Evolutionary conservation across 106 monocot species (phyloP), one percentile per base, ranked within the genome.

Genomic region (Dendrobium nobile): DNA sequence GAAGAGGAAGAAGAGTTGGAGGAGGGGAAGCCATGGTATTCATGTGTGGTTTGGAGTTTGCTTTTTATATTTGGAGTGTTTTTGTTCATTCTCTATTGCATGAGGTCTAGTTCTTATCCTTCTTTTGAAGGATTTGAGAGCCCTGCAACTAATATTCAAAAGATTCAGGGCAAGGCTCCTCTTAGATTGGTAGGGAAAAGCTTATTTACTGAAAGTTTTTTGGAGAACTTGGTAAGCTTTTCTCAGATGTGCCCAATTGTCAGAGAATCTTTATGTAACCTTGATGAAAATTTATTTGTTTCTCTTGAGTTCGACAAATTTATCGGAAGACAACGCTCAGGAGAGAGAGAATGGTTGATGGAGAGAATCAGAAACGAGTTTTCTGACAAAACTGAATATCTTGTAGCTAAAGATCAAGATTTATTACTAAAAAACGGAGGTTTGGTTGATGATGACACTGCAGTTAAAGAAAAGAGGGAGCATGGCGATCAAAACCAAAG

Each of bases 11-110:
- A 48, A 13, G 80, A 76, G 41, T 55, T 58, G 3, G 43, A 42
- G 28, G 76, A 33, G 16, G 51, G 28, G 42, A 77, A 43, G 44
- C 17, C 28, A 13, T 65, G 26, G 5, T 33, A 8, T 22, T 31
- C 24, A 9, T 59, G 26, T 75, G 7, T 44, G 54, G 78, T n/a
- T 1, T 78, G 80, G 65, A 87, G 75, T 24, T 40, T 75, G 22
- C 4, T 87, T 65, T 77, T 85, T 64, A 11, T 89, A 27, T 56
- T 87, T 67, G 82, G 56, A 54, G 72, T 68, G 42, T 55, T 85
- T 43, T 27, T 85, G 26, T 81, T 67, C 47, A 72, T 79, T 22
- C 55, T 20, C 11, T 83, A 47, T 48, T 82, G 61, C 72, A 81
- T 79, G 10, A 22, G 26, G 67, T 43, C 54, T 28, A 45, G 61